Conservation (phyloP, 208 protist species). For the Balamuthia mandrillaris region DNA sequence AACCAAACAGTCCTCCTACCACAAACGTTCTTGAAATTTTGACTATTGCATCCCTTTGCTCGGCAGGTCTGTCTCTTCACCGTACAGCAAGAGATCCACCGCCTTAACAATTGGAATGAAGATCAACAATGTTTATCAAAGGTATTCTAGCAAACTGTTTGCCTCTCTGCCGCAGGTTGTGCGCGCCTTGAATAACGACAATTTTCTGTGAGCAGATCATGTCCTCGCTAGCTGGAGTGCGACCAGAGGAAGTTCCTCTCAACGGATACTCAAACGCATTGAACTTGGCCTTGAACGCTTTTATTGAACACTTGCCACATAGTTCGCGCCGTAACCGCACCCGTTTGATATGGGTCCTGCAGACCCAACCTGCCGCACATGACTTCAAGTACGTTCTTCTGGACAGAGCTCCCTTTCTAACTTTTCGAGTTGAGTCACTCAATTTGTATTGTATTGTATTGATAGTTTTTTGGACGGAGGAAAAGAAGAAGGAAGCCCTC, state of each 20-base stretch:
- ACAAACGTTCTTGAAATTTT: too few relatives aligned
- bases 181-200: too few relatives aligned
- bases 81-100: neutral
- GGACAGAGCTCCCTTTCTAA: too few relatives aligned
- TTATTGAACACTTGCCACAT: neutral
- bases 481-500: too few relatives aligned
- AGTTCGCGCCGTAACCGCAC: neutral
- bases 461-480: too few relatives aligned
- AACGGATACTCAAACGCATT: neutral
- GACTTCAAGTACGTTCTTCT: neutral
- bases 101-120: neutral
- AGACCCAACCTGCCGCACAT: neutral
- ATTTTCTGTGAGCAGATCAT: neutral
- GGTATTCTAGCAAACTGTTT: neutral
- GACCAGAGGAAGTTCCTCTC: neutral
- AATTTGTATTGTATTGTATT: too few relatives aligned
- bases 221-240: neutral
- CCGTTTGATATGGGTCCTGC: neutral
- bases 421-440: too few relatives aligned
- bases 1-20: too few relatives aligned
- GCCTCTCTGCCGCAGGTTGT: too few relatives aligned
- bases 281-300: neutral
- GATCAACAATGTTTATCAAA: constrained; percentile 8
- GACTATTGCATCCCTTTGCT: too few relatives aligned
- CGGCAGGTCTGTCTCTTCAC: neutral